Conservation (phyloP, 257 asterid genomes). For the Fraxinus quadrangulata region DNA sequence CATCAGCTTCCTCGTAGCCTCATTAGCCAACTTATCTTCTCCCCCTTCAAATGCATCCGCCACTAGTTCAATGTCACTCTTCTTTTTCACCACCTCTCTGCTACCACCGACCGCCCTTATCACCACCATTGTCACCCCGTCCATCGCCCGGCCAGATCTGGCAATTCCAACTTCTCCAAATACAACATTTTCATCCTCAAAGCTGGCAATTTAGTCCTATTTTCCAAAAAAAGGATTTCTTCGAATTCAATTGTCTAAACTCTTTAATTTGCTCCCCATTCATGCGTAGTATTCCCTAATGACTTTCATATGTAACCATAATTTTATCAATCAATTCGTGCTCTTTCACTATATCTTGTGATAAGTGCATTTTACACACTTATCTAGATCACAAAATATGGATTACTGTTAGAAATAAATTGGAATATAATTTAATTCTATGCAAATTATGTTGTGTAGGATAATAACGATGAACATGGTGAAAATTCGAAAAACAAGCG, state of each 20-base stretch:
- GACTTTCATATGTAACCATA: slow-evolving; percentile 52
- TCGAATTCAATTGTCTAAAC: slow-evolving; percentile 29
- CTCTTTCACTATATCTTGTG: slow-evolving; percentile 41
- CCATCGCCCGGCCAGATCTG: slow-evolving; percentile 51
- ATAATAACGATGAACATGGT: too few relatives aligned
- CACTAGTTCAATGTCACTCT: slow-evolving; percentile 38
- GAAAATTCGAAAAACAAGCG: too few relatives aligned
- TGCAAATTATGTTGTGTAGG: too few relatives aligned
- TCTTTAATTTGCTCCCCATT: slow-evolving; percentile 48
- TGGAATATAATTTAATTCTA: too few relatives aligned
- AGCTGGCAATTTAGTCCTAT: slow-evolving; percentile 55
- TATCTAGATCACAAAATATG: too few relatives aligned
- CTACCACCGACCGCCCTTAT: slow-evolving; percentile 44
- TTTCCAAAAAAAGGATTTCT: slow-evolving; percentile 9
- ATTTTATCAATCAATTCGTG: slow-evolving; percentile 35
- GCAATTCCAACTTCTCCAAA: slow-evolving; percentile 55
- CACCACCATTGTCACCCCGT: slow-evolving; percentile 73
- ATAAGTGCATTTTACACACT: too few relatives aligned
- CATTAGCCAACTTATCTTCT: slow-evolving; percentile 37
- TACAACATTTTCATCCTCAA: slow-evolving; percentile 81
- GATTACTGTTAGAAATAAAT: too few relatives aligned
- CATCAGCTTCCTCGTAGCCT: slow-evolving; percentile 53
- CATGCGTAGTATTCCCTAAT: slow-evolving; percentile 59
- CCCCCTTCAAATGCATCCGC: slow-evolving; percentile 38
- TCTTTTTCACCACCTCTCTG: slow-evolving; percentile 5